Percentiles rank a stretch among this genome's conserved stretches.
These are phyloP conservation scores for Heimioporus sp. DNA, from an alignment of 768 basidiomycete species.

Conservation along the genomic window DNA sequence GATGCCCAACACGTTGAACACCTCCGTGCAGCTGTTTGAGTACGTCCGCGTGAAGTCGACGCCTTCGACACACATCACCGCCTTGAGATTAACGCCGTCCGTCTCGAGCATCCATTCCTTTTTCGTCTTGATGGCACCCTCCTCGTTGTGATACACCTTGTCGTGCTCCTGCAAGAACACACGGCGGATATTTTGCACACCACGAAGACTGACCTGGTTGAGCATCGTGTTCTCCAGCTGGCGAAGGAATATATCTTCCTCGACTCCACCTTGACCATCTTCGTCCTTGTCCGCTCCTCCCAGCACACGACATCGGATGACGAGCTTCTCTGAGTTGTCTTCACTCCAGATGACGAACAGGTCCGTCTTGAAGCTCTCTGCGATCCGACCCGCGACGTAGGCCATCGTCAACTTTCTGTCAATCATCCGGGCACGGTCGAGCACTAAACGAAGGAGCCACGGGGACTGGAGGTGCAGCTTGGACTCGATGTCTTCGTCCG, in stretches of 20 bases:
- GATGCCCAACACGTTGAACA: conserved; percentile 93
- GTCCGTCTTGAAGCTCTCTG: conserved; percentile 92
- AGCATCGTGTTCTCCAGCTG: conserved; percentile 97
- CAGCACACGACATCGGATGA: conserved; percentile 93
- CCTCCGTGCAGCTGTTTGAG: conserved; percentile 95
- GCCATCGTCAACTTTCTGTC: conserved; percentile 96
- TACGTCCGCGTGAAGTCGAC: conserved; percentile 93
- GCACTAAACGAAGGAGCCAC: conserved; percentile 94
- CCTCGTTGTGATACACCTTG: conserved; percentile 59
- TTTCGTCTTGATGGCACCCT: conserved; percentile 62
- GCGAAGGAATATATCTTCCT: conserved; percentile 95
- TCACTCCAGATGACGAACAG: conserved; percentile 98
- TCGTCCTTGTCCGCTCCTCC: conserved; percentile 85
- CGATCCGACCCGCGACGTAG: conserved; percentile 90
- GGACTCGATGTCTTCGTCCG: conserved; percentile 91
- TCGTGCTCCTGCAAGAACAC: conserved; percentile 94
- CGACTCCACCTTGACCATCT: conserved; percentile 67
- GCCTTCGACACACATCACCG: conserved; percentile 92
- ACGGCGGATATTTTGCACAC: conserved; percentile 85
- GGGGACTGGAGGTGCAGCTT: conserved; percentile 92
- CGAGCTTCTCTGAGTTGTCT: conserved; percentile 96
- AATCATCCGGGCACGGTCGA: conserved; percentile 97
- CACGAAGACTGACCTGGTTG: conserved; percentile 91
- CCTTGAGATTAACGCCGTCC: conserved; percentile 93
- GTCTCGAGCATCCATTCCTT: conserved; percentile 97